Evolutionary conservation across 1,139 yeast species (phyloP).

Genomic region (Protomyces macrosporus): DNA sequence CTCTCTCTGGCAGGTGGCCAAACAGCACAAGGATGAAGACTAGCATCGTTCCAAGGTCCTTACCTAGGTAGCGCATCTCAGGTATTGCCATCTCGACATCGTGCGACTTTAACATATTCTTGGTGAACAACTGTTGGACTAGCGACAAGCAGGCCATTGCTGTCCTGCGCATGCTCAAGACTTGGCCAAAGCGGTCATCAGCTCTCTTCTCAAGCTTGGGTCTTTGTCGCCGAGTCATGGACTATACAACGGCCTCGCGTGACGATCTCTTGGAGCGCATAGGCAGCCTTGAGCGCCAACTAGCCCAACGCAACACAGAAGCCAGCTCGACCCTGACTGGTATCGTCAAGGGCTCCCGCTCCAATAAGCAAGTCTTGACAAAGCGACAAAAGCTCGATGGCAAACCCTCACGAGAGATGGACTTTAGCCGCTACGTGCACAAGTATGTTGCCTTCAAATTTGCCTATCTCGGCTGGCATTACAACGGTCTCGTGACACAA

Average conservation of each 20-base stretch:
- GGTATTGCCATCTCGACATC: not conserved
- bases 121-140: not conserved
- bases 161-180: not conserved
- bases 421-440: conserved; percentile 60
- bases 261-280: not conserved
- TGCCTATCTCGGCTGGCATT: conserved; percentile 89
- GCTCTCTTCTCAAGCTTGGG: too few species aligned
- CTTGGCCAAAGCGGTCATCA: too few species aligned
- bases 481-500: conserved; percentile 84
- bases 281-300: not conserved
- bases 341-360: not conserved
- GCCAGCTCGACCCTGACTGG: not conserved
- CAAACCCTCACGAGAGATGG: conserved; percentile 41
- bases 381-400: not conserved
- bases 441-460: conserved; percentile 74
- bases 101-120: not conserved
- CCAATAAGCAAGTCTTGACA: not conserved
- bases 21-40: conserved; percentile 6
- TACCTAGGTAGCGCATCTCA: too few species aligned
- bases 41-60: too few species aligned
- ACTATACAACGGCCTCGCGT: not conserved
- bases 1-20: conserved; percentile 20
- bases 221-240: not conserved
- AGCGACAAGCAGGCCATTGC: not conserved
- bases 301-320: not conserved